Percentiles rank a stretch among this genome's conserved stretches.
Conservation (phyloP, 192 early-diverging fungal species). For the Diversispora eburnea region DNA sequence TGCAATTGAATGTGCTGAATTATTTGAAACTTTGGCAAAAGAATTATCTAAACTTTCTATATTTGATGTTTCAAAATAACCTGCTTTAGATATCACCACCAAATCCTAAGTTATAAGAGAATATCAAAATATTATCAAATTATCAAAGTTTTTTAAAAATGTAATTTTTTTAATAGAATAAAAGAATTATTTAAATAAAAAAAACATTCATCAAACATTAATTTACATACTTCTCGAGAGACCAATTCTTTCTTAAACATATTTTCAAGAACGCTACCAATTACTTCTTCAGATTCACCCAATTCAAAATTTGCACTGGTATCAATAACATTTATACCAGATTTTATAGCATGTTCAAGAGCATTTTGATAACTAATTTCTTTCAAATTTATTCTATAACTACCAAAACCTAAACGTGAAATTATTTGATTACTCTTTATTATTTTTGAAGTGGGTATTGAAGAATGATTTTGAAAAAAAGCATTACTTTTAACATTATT, state of each 20-base stretch:
- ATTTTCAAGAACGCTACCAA: constrained; percentile 24
- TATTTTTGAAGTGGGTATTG: constrained; percentile 37
- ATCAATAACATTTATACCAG: constrained; percentile 73
- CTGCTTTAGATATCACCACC: constrained; percentile 49
- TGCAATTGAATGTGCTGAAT: constrained; percentile 59
- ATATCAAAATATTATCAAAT: not conserved
- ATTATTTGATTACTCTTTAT: constrained; percentile 45
- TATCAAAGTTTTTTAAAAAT: not conserved
- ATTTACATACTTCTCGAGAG: not conserved
- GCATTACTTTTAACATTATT: too few relatives aligned
- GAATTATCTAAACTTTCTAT: constrained; percentile 11
- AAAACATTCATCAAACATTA: not conserved
- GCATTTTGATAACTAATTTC: constrained; percentile 45
- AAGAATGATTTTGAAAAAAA: not conserved
- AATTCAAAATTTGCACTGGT: constrained; percentile 68
- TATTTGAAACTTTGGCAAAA: constrained; percentile 45
- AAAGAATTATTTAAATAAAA: not conserved
- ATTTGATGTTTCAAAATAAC: constrained; percentile 38
- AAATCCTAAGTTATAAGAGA: constrained; percentile 37
- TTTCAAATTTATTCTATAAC: constrained; percentile 48
- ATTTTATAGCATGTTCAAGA: constrained; percentile 49
- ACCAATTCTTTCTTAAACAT: not conserved
- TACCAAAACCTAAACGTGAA: constrained; percentile 65
- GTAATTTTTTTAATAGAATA: not conserved
- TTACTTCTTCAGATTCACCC: constrained; percentile 36